Evolutionary conservation across 805 yeast genomes (phyloP).

Genomic region (Candida caryicola): DNA sequence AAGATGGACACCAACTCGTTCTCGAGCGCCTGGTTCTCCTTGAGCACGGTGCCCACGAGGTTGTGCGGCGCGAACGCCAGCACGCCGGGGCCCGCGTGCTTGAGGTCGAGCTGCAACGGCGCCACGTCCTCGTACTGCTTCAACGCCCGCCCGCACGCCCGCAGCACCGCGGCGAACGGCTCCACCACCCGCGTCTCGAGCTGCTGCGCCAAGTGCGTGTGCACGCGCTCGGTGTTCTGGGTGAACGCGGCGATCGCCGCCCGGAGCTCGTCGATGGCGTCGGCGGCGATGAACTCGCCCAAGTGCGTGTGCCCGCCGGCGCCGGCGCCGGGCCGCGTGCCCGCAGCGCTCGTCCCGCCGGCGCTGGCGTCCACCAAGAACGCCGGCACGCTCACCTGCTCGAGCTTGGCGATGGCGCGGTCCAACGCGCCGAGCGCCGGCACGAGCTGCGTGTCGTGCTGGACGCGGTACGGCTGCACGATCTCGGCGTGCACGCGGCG

Average conservation of each 20-base stretch:
- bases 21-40: conserved; percentile 52
- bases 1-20: conserved; percentile 67
- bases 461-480: neutral
- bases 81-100: conserved; percentile 6
- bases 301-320: conserved; percentile 12
- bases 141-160: conserved; percentile 11
- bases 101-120: conserved; percentile 16
- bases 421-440: conserved; percentile 26
- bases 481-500: neutral
- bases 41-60: conserved; percentile 21
- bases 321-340: too few relatives aligned
- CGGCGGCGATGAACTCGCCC: conserved; percentile 34
- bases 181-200: conserved; percentile 15
- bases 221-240: conserved; percentile 22
- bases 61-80: conserved; percentile 15
- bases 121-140: conserved; percentile 19
- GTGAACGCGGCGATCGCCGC: conserved; percentile 26
- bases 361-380: conserved; percentile 12
- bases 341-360: neutral
- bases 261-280: conserved; percentile 25
- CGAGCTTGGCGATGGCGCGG: conserved; percentile 21
- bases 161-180: conserved; percentile 14
- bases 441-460: conserved; percentile 11
- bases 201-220: conserved; percentile 14
- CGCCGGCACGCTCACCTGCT: conserved; percentile 28